Evolutionary conservation across 1,139 yeast species (phyloP), one percentile per base, ranked within the genome.

Genomic region (Hemisphaericaspora xylofermentans): DNA sequence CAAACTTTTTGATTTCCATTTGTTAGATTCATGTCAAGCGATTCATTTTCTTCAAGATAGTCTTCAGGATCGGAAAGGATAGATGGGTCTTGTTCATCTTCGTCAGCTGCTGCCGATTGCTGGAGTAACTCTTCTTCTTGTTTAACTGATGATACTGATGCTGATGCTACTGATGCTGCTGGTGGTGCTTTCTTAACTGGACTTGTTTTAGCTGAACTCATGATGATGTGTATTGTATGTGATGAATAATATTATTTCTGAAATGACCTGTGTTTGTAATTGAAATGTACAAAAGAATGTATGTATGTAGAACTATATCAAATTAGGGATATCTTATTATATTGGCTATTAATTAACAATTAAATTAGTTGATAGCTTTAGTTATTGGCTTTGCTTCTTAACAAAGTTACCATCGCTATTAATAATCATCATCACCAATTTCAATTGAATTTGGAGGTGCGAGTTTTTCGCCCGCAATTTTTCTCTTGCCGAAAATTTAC

Each of bases 1-100:
- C 98, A 93, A 33, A 93, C 84, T 54, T 88, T 88, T 52, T 81
- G 82, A 36, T 65, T 67, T 9, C 82, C 78, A 24, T 66, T 63
- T 6, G 64, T 48, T 36, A 84, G 57, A 53, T 83, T 80, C 68
- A 85, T 64, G 56, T 84, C 86, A 38, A 85, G 65, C 2, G 84
- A 71, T 56, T 84, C 89, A 46, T 71, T 63, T 44, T 80, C 73
- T 43, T 71, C 78, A 35, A 73, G 60, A 49, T 71, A 72, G 42
- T 71, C 77, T 49, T 72, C 77, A 18, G 78, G 77, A 48, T 72
- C 77, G 19, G 72, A 64, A 39, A 71, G 61, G 15, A 72, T 58
- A 2, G 65, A 53, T 40, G 61, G 62, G 37, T 60, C 70, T 17
- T 59, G 60, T 29, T 58, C 68, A 27, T 54, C 60, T 24, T 49